Base-by-base conservation (phyloP, 176 grass and related monocot species). In the Hordeum marinum region DNA sequence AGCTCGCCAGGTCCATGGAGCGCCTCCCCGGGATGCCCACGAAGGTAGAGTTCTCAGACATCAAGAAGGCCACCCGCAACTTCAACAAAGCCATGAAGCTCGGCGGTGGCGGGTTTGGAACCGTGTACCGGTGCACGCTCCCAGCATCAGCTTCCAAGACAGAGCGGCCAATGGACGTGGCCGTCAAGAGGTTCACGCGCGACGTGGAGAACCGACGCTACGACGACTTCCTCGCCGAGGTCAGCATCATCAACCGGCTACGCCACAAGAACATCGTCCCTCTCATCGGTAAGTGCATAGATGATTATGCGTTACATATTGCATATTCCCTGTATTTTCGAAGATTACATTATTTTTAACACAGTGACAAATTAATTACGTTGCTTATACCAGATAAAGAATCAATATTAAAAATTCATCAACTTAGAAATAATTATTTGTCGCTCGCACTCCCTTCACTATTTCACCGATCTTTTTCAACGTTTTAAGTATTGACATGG, bases 51-150 rank as follows among this genome's bases (percentile, higher is more conserved):
- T 66, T 77, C 23, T 9, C 42, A 10, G 34, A 37, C 23, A 36
- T 85, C 7, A 42, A 40, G 62, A 85, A 78, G 83, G 63, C 74
- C 17, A 78, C 75, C 61, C 0, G 61, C 61, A 63, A 63, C 61
- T 63, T 15, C 12, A 11, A 63, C 11, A 25, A 63, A 0, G 13
- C 61, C 24, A 63, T 29, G 61, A 63, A 63, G 61, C 61, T 63
- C 11, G 25, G 25, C 0, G 25, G 61, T 1, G 61, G 61, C 0
- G 61, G 61, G 5, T 63, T 63, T 4, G 61, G 61, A 0, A 63
- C 61, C 0, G 61, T 63, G 24, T 63, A 63, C 11, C 7, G 61
- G 25, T 63, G 61, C 61, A 63, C 11, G 2, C 61, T 64, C 0
- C 62, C 62, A 5, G 26, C 62, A 2, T 1, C 12, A 0, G 62